Percentiles rank a stretch among this genome's conserved stretches.
Evolutionary conservation across 2,329 filamentous ascomycete species (phyloP).

Genomic region (Coniosporium uncinatum): DNA sequence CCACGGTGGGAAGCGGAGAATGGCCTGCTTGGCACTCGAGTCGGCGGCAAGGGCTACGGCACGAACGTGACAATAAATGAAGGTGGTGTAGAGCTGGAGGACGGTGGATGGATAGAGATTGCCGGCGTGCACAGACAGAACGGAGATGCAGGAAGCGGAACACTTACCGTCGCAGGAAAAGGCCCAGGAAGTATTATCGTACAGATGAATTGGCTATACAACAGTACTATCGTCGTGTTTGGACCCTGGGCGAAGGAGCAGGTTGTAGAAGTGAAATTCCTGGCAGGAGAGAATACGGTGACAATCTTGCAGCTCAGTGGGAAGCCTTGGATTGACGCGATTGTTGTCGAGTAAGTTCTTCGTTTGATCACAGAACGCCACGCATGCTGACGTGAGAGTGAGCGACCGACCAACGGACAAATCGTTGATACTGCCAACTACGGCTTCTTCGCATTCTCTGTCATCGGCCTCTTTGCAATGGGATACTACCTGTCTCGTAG

Average conservation of each 20-base stretch:
- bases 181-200: neutral
- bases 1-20: conserved; percentile 16
- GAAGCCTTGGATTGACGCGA: conserved; percentile 12
- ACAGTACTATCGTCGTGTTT: neutral
- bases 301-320: conserved; percentile 11
- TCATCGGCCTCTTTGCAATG: neutral
- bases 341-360: conserved; percentile 8
- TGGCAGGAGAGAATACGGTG: conserved; percentile 12
- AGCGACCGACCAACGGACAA: no score
- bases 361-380: no score
- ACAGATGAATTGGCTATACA: neutral
- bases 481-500: no score
- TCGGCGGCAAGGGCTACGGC: conserved; percentile 11
- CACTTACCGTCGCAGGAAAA: neutral
- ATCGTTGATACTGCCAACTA: no score
- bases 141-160: no score
- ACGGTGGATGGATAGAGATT: conserved; percentile 12
- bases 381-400: no score
- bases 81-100: conserved; percentile 10
- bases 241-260: neutral
- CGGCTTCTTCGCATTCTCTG: neutral
- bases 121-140: conserved; percentile 8
- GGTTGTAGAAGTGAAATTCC: conserved; percentile 10
- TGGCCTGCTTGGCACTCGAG: conserved; percentile 11
- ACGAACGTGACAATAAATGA: conserved; percentile 11